phyloP scores from a whole-genome alignment of 2,329 filamentous ascomycete species.

The Epichloe glyceriae region DNA sequence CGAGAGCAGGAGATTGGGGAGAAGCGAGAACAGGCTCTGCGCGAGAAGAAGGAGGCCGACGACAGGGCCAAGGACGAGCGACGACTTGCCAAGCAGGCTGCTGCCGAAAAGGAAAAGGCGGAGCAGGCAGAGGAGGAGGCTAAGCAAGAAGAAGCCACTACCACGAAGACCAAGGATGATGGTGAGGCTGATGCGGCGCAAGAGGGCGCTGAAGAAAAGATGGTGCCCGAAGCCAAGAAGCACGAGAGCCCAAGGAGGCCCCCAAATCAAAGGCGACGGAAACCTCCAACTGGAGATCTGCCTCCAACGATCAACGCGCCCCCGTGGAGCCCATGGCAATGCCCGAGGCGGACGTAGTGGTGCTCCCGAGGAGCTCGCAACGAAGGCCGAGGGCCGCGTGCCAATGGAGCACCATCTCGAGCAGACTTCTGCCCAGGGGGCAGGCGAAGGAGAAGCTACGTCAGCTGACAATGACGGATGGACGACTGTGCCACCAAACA shows the following conservation, averaged over 20 bases:
- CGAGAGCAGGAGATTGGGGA: conserved; percentile 85
- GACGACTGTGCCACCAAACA: conserved; percentile 38
- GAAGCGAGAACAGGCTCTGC: conserved; percentile 60
- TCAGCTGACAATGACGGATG: conserved; percentile 47
- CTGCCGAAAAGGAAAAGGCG: conserved; percentile 33
- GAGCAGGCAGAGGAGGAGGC: conserved; percentile 21
- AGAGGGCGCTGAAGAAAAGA: conserved; percentile 29
- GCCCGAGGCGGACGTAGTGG: conserved; percentile 23
- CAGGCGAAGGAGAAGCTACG: conserved; percentile 17
- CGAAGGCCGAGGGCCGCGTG: conserved; percentile 30
- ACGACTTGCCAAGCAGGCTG: conserved; percentile 45
- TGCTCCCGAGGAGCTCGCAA: conserved; percentile 29
- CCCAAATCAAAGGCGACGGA: conserved; percentile 43
- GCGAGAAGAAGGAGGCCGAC: conserved; percentile 76
- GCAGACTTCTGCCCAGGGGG: conserved; percentile 22
- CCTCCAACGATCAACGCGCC: conserved; percentile 34
- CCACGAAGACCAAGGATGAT: conserved; percentile 20
- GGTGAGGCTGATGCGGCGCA: conserved; percentile 8
- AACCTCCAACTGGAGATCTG: conserved; percentile 46
- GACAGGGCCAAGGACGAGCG: conserved; percentile 73
- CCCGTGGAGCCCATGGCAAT: conserved; percentile 29
- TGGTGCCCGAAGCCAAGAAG: conserved; percentile 26
- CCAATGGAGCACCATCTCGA: conserved; percentile 32
- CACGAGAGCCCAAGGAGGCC: conserved; percentile 30
- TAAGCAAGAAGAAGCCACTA: conserved; percentile 21